These are phyloP conservation scores for Ormosia emarginata DNA, from an alignment of 306 rosid species.

Conservation along the genomic window DNA sequence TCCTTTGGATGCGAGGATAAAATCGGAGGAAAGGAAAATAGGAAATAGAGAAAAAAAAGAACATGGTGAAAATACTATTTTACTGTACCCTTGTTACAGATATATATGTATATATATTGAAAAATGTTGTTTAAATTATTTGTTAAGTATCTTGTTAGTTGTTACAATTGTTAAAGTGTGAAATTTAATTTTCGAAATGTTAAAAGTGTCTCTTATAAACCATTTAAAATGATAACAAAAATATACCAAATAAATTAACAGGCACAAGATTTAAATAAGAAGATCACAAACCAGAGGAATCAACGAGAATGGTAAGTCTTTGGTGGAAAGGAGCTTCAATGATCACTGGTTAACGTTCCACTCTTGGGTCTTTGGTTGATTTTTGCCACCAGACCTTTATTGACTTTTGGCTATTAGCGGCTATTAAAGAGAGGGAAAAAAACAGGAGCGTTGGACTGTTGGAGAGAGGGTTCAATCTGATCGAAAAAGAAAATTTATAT, in stretches of 20 bases:
- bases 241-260: neutral
- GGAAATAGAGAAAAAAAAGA: neutral
- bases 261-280: neutral
- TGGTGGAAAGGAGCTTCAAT: neutral
- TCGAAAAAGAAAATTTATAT: neutral
- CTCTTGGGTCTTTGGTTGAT: neutral
- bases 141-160: neutral
- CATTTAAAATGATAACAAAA: neutral
- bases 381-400: neutral
- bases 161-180: neutral
- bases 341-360: neutral
- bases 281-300: conserved; percentile 5
- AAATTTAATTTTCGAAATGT: neutral
- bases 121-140: neutral
- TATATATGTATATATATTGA: too few relatives aligned
- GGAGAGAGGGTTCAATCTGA: neutral
- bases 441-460: neutral
- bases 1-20: neutral
- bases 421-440: conserved; percentile 8
- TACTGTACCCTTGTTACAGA: too few relatives aligned
- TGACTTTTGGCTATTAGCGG: neutral
- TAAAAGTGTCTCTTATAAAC: neutral
- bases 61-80: neutral
- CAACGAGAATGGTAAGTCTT: conserved; percentile 1
- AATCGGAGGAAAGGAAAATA: neutral